Evolutionary conservation across 768 basidiomycete genomes (phyloP).

Genomic region (Naganishia friedmannii): DNA sequence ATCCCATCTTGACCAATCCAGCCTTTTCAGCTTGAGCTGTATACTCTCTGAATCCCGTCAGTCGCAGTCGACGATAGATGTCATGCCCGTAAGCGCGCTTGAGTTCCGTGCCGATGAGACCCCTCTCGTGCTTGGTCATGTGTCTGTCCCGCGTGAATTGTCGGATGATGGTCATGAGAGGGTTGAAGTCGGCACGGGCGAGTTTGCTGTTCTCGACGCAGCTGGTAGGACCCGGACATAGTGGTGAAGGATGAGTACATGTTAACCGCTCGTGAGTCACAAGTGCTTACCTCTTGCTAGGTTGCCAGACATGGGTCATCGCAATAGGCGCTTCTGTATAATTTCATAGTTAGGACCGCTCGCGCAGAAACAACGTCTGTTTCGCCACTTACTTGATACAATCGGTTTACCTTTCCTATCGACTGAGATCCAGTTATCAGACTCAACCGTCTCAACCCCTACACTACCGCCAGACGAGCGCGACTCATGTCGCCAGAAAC

Average conservation of each 20-base stretch:
- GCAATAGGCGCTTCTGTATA: too few species aligned
- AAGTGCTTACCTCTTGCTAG: not conserved
- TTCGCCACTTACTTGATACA: not conserved
- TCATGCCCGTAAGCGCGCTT: constrained; percentile 15
- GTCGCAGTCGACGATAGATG: constrained; percentile 7
- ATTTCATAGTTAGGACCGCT: too few species aligned
- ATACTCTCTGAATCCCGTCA: constrained; percentile 17
- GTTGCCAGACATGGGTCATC: not conserved
- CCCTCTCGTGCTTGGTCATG: constrained; percentile 10
- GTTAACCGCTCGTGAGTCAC: not conserved
- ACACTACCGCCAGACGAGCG: not conserved
- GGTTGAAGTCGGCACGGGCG: constrained; percentile 12
- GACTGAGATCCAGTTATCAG: constrained; percentile 11
- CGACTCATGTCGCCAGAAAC: constrained; percentile 17
- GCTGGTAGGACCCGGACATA: not conserved
- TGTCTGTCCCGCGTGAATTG: constrained; percentile 1
- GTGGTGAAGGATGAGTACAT: too few species aligned
- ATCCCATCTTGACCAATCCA: constrained; percentile 17
- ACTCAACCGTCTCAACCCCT: not conserved
- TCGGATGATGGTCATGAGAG: constrained; percentile 9
- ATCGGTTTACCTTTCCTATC: constrained; percentile 22
- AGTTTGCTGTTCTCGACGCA: not conserved
- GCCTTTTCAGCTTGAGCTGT: constrained; percentile 4
- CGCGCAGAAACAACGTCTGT: too few species aligned
- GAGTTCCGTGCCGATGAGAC: constrained; percentile 20